phyloP scores from a whole-genome alignment of 768 basidiomycete genomes.

The Sarcomyxa edulis region DNA sequence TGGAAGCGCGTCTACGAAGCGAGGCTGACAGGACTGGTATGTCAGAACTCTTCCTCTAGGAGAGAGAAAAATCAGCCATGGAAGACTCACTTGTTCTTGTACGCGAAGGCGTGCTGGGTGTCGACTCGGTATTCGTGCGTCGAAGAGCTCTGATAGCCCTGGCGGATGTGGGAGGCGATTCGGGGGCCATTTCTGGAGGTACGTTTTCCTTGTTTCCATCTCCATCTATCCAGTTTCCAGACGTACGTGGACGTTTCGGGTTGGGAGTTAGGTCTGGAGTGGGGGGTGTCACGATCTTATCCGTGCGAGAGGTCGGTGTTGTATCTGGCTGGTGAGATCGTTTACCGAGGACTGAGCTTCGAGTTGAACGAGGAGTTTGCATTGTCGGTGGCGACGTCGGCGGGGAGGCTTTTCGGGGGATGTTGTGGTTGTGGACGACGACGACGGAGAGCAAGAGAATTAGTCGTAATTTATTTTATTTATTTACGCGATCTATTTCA shows the following conservation, averaged over 20 bases:
- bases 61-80: neutral
- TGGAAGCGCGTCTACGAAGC: slow-evolving; percentile 42
- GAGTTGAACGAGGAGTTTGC: slow-evolving; percentile 35
- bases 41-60: slow-evolving; percentile 9
- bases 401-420: too few species aligned
- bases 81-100: slow-evolving; percentile 37
- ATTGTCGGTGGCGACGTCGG: slow-evolving; percentile 25
- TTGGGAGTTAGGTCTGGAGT: slow-evolving; percentile 63
- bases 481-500: neutral
- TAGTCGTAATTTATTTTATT: neutral
- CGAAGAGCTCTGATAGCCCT: slow-evolving; percentile 35
- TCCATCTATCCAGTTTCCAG: slow-evolving; percentile 38
- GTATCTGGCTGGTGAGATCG: slow-evolving; percentile 34
- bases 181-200: slow-evolving; percentile 43
- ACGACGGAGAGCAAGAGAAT: neutral
- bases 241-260: slow-evolving; percentile 58
- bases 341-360: slow-evolving; percentile 50
- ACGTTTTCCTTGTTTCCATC: slow-evolving; percentile 76
- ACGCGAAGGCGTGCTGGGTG: slow-evolving; percentile 34
- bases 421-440: neutral
- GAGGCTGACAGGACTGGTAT: slow-evolving; percentile 23
- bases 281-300: neutral
- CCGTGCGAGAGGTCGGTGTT: slow-evolving; percentile 16
- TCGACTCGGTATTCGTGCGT: slow-evolving; percentile 29
- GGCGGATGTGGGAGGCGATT: slow-evolving; percentile 25